phyloP scores from a whole-genome alignment of 805 yeast species.

The Kluyveromyces siamensis region DNA sequence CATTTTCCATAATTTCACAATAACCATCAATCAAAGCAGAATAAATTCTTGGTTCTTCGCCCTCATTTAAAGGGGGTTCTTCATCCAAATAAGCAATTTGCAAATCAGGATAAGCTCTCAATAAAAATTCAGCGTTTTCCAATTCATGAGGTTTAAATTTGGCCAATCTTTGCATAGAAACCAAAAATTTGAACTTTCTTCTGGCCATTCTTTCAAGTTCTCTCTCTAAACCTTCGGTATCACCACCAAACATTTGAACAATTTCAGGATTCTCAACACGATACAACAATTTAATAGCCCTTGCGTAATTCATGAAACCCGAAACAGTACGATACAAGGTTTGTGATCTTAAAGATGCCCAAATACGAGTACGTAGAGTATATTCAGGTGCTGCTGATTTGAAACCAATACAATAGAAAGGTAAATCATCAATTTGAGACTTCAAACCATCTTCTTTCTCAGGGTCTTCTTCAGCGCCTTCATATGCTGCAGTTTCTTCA shows the following conservation, averaged over 20 bases:
- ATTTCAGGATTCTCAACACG: conserved; percentile 93
- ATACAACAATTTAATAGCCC: conserved; percentile 88
- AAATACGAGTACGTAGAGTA: conserved; percentile 89
- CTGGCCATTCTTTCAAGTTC: conserved; percentile 87
- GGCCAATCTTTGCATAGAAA: conserved; percentile 79
- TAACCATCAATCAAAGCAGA: conserved; percentile 77
- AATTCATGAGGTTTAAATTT: conserved; percentile 64
- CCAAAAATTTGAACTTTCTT: conserved; percentile 72
- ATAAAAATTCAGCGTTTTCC: conserved; percentile 71
- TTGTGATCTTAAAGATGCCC: conserved; percentile 98
- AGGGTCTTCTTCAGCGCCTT: conserved; percentile 34
- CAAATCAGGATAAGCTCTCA: conserved; percentile 77
- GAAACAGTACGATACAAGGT: conserved; percentile 94
- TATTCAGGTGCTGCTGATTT: conserved; percentile 96
- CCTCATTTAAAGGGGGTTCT: conserved; percentile 68
- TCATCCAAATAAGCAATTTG: conserved; percentile 92
- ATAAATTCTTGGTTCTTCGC: conserved; percentile 62
- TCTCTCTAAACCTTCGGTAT: conserved; percentile 91
- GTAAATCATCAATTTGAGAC: conserved; percentile 81
- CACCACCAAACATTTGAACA: conserved; percentile 97
- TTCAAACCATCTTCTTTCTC: conserved; percentile 65
- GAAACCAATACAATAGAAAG: conserved; percentile 94
- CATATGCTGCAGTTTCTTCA: conserved; percentile 81
- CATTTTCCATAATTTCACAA: conserved; percentile 62
- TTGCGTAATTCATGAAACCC: conserved; percentile 96